Evolutionary conservation across 2,329 filamentous ascomycete genomes (phyloP).

Genomic region (Endothia cerciana): DNA sequence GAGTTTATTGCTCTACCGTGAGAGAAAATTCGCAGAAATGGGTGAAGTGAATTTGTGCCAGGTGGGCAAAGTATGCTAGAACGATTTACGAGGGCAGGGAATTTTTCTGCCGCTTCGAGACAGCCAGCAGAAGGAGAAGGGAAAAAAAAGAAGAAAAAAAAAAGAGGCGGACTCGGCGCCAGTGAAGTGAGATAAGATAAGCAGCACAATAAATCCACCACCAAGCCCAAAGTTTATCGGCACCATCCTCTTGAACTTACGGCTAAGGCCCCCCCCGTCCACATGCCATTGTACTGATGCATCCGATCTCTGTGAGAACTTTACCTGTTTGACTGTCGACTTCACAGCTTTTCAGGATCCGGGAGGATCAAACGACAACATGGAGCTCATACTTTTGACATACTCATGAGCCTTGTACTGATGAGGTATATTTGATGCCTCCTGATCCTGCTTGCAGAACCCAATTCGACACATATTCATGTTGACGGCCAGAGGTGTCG

Average conservation of each 20-base stretch:
- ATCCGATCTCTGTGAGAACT: no score
- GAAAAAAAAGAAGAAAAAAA: slow-evolving; percentile 2
- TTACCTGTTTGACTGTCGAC: no score
- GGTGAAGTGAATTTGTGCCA: background rate
- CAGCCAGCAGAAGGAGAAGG: background rate
- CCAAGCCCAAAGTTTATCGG: background rate
- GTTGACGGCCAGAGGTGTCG: background rate
- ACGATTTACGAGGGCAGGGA: background rate
- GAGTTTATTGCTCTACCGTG: background rate
- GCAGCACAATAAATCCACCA: background rate
- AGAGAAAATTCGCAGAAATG: background rate
- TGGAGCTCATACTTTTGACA: no score
- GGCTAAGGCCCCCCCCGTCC: no score
- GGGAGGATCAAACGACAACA: no score
- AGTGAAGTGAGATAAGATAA: slow-evolving; percentile 25
- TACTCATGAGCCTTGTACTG: no score
- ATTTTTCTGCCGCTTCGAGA: slow-evolving; percentile 12
- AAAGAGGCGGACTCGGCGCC: slow-evolving; percentile 17
- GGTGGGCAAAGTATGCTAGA: background rate
- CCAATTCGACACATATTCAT: no score
- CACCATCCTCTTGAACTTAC: background rate
- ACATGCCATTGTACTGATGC: no score
- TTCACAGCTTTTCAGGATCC: no score
- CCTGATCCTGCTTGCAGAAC: no score
- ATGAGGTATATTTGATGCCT: no score